phyloP scores from a whole-genome alignment of 169 alveolate species.

The Plasmodium gallinaceum region DNA sequence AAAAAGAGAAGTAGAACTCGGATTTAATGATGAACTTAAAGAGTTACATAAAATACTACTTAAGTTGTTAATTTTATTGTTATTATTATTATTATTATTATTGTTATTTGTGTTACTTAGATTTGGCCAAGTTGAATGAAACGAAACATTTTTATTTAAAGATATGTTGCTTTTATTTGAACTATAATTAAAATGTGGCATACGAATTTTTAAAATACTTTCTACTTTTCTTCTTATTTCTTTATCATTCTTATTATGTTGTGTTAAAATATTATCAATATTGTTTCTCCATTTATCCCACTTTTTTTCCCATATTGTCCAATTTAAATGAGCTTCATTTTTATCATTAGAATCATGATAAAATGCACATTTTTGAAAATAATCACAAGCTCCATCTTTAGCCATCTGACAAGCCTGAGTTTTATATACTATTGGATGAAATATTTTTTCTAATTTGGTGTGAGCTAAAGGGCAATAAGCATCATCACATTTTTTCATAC shows the following conservation, averaged over 20 bases:
- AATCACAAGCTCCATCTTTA: conserved; percentile 78
- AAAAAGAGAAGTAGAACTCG: conserved; percentile 30
- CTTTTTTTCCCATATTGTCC: conserved; percentile 83
- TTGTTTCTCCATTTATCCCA: conserved; percentile 83
- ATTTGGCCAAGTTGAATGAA: conserved; percentile 59
- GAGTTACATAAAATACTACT: conserved; percentile 36
- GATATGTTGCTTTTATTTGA: conserved; percentile 33
- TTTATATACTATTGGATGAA: conserved; percentile 89
- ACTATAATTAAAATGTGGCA: conserved; percentile 55
- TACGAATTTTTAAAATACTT: conserved; percentile 65
- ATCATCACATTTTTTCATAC: conserved; percentile 83
- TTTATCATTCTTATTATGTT: conserved; percentile 74
- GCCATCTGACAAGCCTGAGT: conserved; percentile 87
- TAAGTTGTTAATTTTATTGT: conserved; percentile 17
- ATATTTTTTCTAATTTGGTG: conserved; percentile 87
- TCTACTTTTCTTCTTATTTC: conserved; percentile 75
- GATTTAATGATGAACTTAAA: conserved; percentile 26
- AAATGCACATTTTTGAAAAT: conserved; percentile 83
- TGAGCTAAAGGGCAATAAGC: conserved; percentile 89
- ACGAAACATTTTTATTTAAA: conserved; percentile 43
- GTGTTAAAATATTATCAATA: conserved; percentile 69
- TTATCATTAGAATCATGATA: conserved; percentile 80
- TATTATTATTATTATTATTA: not conserved
- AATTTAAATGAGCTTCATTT: conserved; percentile 80
- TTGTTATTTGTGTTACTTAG: not conserved